phyloP scores from a whole-genome alignment of 306 rosid species.

The Luffa acutangula region DNA sequence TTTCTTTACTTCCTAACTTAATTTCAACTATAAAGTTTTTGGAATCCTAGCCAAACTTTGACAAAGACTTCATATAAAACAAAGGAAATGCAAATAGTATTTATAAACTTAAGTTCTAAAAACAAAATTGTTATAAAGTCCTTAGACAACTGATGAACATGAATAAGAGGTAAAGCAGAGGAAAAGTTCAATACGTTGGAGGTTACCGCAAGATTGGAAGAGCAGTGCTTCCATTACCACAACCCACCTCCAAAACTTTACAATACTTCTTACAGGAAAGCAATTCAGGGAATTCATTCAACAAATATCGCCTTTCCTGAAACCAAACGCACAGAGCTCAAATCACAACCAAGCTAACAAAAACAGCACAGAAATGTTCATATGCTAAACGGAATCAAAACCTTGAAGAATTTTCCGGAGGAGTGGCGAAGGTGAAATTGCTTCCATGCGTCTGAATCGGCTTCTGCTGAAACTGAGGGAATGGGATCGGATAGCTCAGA shows the following conservation, averaged over 20 bases:
- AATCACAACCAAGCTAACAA: not conserved
- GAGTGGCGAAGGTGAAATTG: constrained; percentile 75
- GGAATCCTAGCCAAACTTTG: not conserved
- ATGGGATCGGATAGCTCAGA: constrained; percentile 15
- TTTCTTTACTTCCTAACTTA: not conserved
- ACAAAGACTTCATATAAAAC: not conserved
- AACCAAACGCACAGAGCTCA: not conserved
- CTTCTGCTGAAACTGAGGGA: constrained; percentile 8
- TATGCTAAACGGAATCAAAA: not conserved
- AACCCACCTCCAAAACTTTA: constrained; percentile 74
- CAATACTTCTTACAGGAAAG: constrained; percentile 32
- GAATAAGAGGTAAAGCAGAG: not conserved
- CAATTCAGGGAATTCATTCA: constrained; percentile 74
- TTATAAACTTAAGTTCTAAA: not conserved
- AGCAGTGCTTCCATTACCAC: constrained; percentile 85
- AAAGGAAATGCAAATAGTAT: not conserved
- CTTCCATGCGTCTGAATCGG: constrained; percentile 63
- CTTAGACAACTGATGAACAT: not conserved
- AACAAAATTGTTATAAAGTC: not conserved
- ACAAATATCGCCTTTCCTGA: constrained; percentile 81
- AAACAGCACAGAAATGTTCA: not conserved
- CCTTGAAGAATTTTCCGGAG: constrained; percentile 93
- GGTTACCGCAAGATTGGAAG: constrained; percentile 74
- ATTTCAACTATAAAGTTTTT: not conserved
- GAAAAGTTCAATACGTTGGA: not conserved